Base-by-base conservation (phyloP, 2,329 filamentous ascomycete species). In the Tolypocladium inflatum region DNA sequence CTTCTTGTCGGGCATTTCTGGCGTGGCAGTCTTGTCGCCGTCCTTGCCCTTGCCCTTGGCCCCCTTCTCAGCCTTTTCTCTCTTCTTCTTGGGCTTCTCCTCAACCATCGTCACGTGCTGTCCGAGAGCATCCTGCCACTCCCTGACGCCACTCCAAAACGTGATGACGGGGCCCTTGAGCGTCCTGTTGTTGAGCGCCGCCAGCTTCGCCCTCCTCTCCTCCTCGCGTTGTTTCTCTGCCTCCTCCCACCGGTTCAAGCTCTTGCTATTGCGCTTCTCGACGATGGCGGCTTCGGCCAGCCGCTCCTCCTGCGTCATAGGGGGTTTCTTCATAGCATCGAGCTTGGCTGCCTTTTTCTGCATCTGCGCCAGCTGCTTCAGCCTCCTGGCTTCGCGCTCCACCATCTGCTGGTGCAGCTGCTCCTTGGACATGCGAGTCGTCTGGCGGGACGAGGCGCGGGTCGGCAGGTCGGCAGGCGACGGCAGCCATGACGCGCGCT, bases 231-330 rank as follows among this genome's bases (percentile, higher is more conserved):
- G 86, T 73, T 91, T 91, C 74, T 99, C 94, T 8, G 91, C 90
- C 71, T 91, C 88, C 71, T 97, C 92, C 92, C 93, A 97, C 58
- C 90, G 82, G 68, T 93, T 97, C 67, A 96, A 76, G 72, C 88
- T 97, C 79, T 90, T 95, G 64, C 88, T 83, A 72, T 99, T 97
- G 66, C 87, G 80, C 72, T 88, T 88, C 73, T 97, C 94, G 8
- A 95, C 87, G 56, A 86, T 76, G 21, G 87, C 90, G 1, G 92
- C 92, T 72, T 96, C 90, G 35, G 84, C 86, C 35, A 97, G 79
- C 42, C 91, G 83, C 70, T 97, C 87, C 51, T 84, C 90, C 72
- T 97, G 93, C 7, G 91, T 96, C 84, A 96, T 85, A 35, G 88
- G 82, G 59, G 88, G 88, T 57, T 90, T 89, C 72, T 91, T 90